phyloP scores from a whole-genome alignment of 2,329 filamentous ascomycete genomes.

The Hypomyces rosellus region DNA sequence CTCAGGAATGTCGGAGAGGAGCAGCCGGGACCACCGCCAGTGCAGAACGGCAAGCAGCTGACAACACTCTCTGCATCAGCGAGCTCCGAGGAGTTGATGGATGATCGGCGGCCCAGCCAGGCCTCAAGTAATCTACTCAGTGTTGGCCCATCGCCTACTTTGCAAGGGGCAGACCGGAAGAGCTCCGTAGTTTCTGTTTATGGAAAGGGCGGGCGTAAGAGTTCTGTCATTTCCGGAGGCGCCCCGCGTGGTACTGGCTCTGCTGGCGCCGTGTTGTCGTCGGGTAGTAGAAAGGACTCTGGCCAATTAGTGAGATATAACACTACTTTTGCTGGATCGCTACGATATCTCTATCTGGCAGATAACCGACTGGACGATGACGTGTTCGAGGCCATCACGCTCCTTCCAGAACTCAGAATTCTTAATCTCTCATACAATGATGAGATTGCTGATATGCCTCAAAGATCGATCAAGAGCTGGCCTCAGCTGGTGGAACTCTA shows the following conservation, averaged over 20 bases:
- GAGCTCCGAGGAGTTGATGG: slow-evolving; percentile 71
- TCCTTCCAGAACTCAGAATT: slow-evolving; percentile 76
- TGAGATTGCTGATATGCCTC: slow-evolving; percentile 78
- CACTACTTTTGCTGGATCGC: slow-evolving; percentile 80
- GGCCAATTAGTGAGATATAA: slow-evolving; percentile 71
- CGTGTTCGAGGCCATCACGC: slow-evolving; percentile 83
- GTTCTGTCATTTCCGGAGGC: slow-evolving; percentile 69
- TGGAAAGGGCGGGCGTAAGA: slow-evolving; percentile 74
- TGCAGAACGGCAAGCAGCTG: slow-evolving; percentile 35
- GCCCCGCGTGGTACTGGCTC: slow-evolving; percentile 40
- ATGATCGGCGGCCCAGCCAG: slow-evolving; percentile 73
- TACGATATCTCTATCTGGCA: slow-evolving; percentile 79
- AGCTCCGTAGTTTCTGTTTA: slow-evolving; percentile 77
- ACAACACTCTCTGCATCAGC: slow-evolving; percentile 51
- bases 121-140: slow-evolving; percentile 70
- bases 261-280: slow-evolving; percentile 44
- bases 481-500: slow-evolving; percentile 87
- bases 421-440: slow-evolving; percentile 95
- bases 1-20: slow-evolving; percentile 54
- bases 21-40: slow-evolving; percentile 25
- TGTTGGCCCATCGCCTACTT: slow-evolving; percentile 65
- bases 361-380: slow-evolving; percentile 94
- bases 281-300: slow-evolving; percentile 73
- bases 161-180: slow-evolving; percentile 59
- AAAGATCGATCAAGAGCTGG: slow-evolving; percentile 83